phyloP scores from a whole-genome alignment of 1,139 yeast genomes.

The Chernovozyma aurita region DNA sequence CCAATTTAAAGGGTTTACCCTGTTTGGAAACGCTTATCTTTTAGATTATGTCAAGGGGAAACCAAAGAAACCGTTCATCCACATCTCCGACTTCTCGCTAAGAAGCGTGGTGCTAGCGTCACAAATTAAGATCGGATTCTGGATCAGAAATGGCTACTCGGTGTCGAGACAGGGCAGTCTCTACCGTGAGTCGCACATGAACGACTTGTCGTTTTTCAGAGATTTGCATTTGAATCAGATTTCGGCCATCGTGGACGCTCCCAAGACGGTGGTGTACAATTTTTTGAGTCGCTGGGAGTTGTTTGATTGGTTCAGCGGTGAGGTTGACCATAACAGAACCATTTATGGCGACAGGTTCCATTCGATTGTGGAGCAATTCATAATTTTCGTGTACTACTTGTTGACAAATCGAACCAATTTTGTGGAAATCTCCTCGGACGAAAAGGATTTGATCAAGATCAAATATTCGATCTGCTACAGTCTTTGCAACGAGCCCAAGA shows the following conservation, averaged over 20 bases:
- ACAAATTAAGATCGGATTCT: conserved; percentile 60
- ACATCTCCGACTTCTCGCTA: conserved; percentile 52
- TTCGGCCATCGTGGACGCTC: conserved; percentile 42
- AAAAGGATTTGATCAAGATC: conserved; percentile 19
- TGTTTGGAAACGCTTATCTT: conserved; percentile 7
- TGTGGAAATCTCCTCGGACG: conserved; percentile 22
- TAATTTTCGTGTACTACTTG: conserved; percentile 52
- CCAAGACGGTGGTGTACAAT: conserved; percentile 38
- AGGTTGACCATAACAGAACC: conserved; percentile 31
- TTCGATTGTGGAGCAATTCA: conserved; percentile 48
- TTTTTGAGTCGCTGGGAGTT: conserved; percentile 63
- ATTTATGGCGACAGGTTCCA: conserved; percentile 56
- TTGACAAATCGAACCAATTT: conserved; percentile 53
- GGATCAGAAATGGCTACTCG: conserved; percentile 71
- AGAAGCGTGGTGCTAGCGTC: conserved; percentile 63
- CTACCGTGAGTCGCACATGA: conserved; percentile 31
- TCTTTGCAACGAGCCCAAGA: conserved; percentile 48
- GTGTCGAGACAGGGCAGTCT: conserved; percentile 44
- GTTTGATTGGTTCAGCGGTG: conserved; percentile 46
- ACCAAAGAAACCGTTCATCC: conserved; percentile 25
- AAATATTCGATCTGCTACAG: conserved; percentile 40
- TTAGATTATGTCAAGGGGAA: conserved; percentile 3
- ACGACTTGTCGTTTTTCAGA: conserved; percentile 31
- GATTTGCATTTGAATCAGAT: conserved; percentile 60
- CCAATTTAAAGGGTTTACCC: conserved; percentile 24